phyloP scores from a whole-genome alignment of 1,284 basidiomycete genomes.

The Cerrena zonata region DNA sequence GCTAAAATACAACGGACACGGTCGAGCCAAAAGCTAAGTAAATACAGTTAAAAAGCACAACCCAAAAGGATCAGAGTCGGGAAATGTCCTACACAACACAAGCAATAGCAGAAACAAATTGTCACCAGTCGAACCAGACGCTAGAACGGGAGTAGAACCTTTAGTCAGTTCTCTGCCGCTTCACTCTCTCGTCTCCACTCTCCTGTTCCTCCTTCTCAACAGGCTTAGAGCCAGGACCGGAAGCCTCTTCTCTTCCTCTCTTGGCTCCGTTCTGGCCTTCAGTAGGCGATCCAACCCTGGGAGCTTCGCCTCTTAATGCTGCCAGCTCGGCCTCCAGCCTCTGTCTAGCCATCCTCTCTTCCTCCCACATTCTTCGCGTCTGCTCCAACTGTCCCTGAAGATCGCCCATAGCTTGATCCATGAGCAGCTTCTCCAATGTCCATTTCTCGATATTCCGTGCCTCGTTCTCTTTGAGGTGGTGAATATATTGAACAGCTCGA shows the following conservation, averaged over 20 bases:
- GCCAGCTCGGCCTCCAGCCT: conserved; percentile 58
- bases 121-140: neutral
- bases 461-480: conserved; percentile 85
- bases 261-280: conserved; percentile 17
- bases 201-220: conserved; percentile 9
- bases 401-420: conserved; percentile 88
- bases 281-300: conserved; percentile 8
- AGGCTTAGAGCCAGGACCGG: conserved; percentile 1
- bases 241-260: conserved; percentile 17
- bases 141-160: neutral
- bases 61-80: neutral
- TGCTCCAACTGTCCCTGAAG: conserved; percentile 75
- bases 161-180: conserved; percentile 2
- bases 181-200: neutral
- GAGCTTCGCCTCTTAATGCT: conserved; percentile 30
- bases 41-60: neutral
- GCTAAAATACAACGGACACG: neutral
- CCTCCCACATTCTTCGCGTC: conserved; percentile 67
- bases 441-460: conserved; percentile 88
- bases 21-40: neutral
- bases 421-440: conserved; percentile 88
- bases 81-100: neutral
- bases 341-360: conserved; percentile 54
- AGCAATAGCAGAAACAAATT: neutral
- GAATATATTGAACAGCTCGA: conserved; percentile 83